phyloP scores from a whole-genome alignment of 257 asterid species.

The Forsythia viridissima region DNA sequence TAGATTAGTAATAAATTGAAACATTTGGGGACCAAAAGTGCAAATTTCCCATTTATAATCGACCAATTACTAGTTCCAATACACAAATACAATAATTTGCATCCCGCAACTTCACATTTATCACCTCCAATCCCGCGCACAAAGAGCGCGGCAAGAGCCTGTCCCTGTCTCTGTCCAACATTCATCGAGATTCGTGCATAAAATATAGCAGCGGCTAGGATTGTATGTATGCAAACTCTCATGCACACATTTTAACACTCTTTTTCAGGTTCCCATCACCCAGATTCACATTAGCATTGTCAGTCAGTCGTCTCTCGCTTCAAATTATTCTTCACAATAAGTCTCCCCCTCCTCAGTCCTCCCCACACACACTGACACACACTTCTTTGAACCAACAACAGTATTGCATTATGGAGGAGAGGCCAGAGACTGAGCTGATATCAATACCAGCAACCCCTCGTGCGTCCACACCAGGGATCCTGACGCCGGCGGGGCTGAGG shows the following conservation, averaged over 20 bases:
- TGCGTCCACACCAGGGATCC: conserved; percentile 90
- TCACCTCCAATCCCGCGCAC: background rate
- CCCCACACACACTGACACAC: background rate
- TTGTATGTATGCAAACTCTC: background rate
- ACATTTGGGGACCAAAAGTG: too few species aligned
- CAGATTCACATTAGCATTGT: background rate
- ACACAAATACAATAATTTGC: too few species aligned
- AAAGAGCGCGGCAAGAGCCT: background rate
- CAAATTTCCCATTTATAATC: too few species aligned
- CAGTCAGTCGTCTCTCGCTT: background rate
- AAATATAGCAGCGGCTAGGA: background rate
- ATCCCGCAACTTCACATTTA: background rate
- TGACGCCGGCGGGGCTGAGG: conserved; percentile 82
- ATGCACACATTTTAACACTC: background rate
- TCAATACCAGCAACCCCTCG: conserved; percentile 96
- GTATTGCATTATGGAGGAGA: conserved; percentile 60
- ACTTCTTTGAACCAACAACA: background rate
- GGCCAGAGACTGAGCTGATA: conserved; percentile 93
- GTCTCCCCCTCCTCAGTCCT: background rate
- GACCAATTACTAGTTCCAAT: too few species aligned
- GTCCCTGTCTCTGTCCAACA: background rate
- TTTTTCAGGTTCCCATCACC: background rate
- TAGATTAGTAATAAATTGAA: too few species aligned
- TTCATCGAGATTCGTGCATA: background rate
- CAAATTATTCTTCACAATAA: conserved; percentile 8